Evolutionary conservation across 805 yeast genomes (phyloP), one percentile per base, ranked within the genome.

Genomic region (Metschnikowia reukaufii): DNA sequence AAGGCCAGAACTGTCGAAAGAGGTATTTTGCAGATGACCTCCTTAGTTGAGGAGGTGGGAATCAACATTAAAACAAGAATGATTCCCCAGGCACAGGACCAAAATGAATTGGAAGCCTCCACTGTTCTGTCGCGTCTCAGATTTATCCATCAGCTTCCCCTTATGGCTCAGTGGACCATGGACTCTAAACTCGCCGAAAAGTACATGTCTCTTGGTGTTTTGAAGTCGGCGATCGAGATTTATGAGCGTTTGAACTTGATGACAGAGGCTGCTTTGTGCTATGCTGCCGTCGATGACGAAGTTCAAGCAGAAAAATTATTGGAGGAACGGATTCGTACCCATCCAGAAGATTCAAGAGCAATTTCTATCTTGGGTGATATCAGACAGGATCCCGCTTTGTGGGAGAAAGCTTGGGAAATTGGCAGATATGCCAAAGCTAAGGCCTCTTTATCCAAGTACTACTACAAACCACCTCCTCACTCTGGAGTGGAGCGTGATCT

Each of bases 11-110:
- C 97, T 1, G 84, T 92, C 19, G 98, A 94, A 67, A 78, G 99
- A 63, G 98, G 98, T 42, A 83, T 91, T 4, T 72, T 94, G 42
- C 99, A 94, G 66, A 83, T 94, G 84, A 92, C 91, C 45, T 84
- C 96, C 3, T 71, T 94, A 36, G 94, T 91, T 21, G 96, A 90
- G 60, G 97, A 91, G 63, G 72, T 89, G 20, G 96, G 92, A 2
- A 76, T 83, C 47, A 78, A 82, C 47, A 80, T 85, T 42, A 72
- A 75, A 44, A 69, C 84, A 7, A 75, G 82, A 41, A 55, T 70
- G 72, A 58, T 79, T 73, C 67, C 87, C 76, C 51, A 73, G 63
- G 66, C 70, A 0, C 55, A 54, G 23, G 65, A 67, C 15, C 52
- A 61, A 1, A 44, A 47, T 2, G 57, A 57, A 12, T 60, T 62